A percentile compares a stretch with the other conserved stretches of the same genome.
phyloP scores from a whole-genome alignment of 495 filamentous ascomycete species.

The Hyaloscypha finlandica region DNA sequence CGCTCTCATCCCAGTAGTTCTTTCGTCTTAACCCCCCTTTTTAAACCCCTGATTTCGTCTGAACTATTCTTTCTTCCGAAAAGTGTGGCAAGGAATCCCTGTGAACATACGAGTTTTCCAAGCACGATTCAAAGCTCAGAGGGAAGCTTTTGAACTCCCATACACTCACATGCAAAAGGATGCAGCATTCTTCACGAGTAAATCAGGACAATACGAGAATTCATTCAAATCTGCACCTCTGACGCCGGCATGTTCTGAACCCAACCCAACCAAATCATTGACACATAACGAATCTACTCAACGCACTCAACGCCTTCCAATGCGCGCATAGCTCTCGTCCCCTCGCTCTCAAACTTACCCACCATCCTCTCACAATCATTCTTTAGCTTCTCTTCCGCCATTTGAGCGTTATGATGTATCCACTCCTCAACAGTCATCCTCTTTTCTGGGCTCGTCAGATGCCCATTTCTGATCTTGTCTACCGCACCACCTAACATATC shows the following conservation, averaged over 20 bases:
- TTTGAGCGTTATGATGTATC: conserved; percentile 77
- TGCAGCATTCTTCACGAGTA: too few relatives aligned
- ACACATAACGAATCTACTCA: conserved; percentile 18
- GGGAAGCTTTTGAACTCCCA: too few relatives aligned
- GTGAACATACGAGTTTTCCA: too few relatives aligned
- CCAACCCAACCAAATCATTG: neutral
- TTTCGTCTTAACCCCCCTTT: too few relatives aligned
- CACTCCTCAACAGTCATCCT: conserved; percentile 92
- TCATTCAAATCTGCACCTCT: too few relatives aligned
- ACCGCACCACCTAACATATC: conserved; percentile 31
- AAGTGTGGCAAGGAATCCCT: too few relatives aligned
- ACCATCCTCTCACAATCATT: conserved; percentile 81
- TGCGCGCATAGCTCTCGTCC: conserved; percentile 69
- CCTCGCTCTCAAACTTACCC: conserved; percentile 77
- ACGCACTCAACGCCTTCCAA: conserved; percentile 66
- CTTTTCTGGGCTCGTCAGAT: conserved; percentile 77
- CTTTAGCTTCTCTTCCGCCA: conserved; percentile 76
- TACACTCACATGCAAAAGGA: too few relatives aligned
- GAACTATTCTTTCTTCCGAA: too few relatives aligned
- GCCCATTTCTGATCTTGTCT: conserved; percentile 48
- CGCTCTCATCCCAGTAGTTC: too few relatives aligned
- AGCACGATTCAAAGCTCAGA: too few relatives aligned
- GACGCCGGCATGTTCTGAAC: neutral
- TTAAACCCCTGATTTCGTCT: too few relatives aligned
- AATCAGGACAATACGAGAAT: too few relatives aligned